A percentile compares a stretch with the other conserved stretches of the same genome.
Conservation (phyloP, 108 stramenopile genomes). For the Mediolabrus comicus region DNA sequence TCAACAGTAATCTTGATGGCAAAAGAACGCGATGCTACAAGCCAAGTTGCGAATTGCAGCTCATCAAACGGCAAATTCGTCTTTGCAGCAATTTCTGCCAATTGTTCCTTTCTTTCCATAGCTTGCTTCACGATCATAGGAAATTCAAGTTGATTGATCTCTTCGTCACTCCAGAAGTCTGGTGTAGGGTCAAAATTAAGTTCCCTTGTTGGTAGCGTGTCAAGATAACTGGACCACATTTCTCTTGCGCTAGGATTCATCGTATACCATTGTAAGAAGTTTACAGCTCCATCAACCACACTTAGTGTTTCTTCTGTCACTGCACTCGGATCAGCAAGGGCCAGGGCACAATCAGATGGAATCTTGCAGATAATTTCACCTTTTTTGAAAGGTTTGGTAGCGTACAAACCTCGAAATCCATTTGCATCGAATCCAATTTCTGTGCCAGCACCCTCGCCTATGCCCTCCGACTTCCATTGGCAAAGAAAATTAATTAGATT, state of each 20-base stretch:
- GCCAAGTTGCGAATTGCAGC: constrained; percentile 67
- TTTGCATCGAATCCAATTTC: constrained; percentile 44
- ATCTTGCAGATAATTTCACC: constrained; percentile 60
- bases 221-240: constrained; percentile 22
- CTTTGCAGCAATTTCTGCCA: constrained; percentile 28
- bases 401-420: constrained; percentile 57
- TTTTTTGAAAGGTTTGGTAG: constrained; percentile 53
- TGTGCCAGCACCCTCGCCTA: constrained; percentile 34
- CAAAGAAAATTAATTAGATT: constrained; percentile 49
- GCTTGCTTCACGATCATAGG: constrained; percentile 51
- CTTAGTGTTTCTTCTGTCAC: constrained; percentile 36
- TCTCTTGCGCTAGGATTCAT: constrained; percentile 2
- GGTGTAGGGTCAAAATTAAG: constrained; percentile 57
- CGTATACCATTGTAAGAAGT: constrained; percentile 17
- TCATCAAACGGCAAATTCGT: constrained; percentile 53
- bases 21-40: constrained; percentile 56
- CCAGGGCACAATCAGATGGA: constrained; percentile 67
- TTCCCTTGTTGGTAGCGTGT: constrained; percentile 15
- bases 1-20: constrained; percentile 48
- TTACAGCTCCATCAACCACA: constrained; percentile 48
- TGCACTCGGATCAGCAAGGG: constrained; percentile 52
- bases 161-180: constrained; percentile 60
- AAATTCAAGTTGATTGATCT: constrained; percentile 60
- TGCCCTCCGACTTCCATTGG: constrained; percentile 51
- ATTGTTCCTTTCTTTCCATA: constrained; percentile 38